Base-by-base conservation (phyloP, 495 filamentous ascomycete genomes). In the Aspergillus indologenus region DNA sequence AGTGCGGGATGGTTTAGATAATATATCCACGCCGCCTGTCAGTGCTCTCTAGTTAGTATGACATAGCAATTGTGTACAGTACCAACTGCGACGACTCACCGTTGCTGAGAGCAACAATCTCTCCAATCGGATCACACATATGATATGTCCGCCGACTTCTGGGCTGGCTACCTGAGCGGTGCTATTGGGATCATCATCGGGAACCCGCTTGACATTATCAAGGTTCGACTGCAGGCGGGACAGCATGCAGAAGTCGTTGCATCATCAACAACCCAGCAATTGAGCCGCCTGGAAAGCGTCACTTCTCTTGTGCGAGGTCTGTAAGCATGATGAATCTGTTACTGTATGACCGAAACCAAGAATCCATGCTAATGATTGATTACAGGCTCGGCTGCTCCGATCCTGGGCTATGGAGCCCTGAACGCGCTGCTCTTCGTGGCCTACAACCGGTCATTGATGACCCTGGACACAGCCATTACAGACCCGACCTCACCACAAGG, bases 341-440 rank as follows among this genome's bases (percentile, higher is more conserved):
- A 15, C 17, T 24, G 5, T 49, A 1, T 21, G 4, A 5, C 45
- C 1, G 54, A 44, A 45, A 20, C 45, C 21, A 6, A n/a, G 17
- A 18, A 9, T 19, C 19, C 26, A 49, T 54, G 49, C 45, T 68
- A 24, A 63, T 51, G 18, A 31, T 45, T 9, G 46, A 15, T 43
- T 21, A n/a, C 53, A 81, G 92, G 92, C 46, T 81, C 88, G 15
- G 84, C 91, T 18, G 90, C 90, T 24, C 92, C 92, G 0, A 85
- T 95, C 48, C 75, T 95, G 23, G 89, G 89, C 71, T 93, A 95
- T 77, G 92, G 92, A 58, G 90, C 89, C 44, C 81, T 96, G 55
- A 96, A 96, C 73, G 90, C 90, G 26, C 74, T 96, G 19, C 85
- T 96, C 26, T 96, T 94, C 74, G 81, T 88, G 50, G 83, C 85